Evolutionary conservation across 306 rosid genomes (phyloP).

Genomic region (Ormosia semicastrata): DNA sequence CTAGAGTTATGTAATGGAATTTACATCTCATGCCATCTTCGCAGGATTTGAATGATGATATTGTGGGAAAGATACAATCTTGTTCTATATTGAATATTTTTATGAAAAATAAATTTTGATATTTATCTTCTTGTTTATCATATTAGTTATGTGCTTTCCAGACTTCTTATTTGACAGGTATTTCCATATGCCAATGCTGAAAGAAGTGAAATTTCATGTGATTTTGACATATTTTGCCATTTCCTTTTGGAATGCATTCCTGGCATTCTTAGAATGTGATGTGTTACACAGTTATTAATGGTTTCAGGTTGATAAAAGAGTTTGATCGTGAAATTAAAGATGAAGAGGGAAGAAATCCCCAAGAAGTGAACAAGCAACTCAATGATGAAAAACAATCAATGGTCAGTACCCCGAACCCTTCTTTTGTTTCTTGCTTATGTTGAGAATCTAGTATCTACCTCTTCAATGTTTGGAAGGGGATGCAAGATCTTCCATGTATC

Average conservation of each 20-base stretch:
- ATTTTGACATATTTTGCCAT: conserved; percentile 12
- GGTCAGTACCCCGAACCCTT: conserved; percentile 50
- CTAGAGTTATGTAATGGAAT: background rate
- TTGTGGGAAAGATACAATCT: background rate
- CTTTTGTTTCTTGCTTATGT: background rate
- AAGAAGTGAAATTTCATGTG: conserved; percentile 1
- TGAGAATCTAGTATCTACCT: conserved; percentile 24
- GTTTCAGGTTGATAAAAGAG: conserved; percentile 83
- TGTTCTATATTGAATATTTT: background rate
- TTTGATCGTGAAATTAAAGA: conserved; percentile 94
- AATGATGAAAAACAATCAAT: conserved; percentile 95
- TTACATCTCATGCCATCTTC: background rate
- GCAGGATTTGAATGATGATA: conserved; percentile 3
- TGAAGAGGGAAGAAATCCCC: conserved; percentile 78
- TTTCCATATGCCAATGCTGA: background rate
- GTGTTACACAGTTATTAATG: conserved; percentile 10
- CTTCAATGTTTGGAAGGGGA: conserved; percentile 12
- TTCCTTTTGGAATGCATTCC: background rate
- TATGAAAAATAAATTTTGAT: background rate
- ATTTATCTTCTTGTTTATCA: conserved; percentile 3
- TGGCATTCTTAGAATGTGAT: conserved; percentile 5
- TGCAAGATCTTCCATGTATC: background rate
- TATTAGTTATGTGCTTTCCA: conserved; percentile 10
- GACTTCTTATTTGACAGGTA: background rate
- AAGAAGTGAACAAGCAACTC: conserved; percentile 91